Base-by-base conservation (phyloP, 345 rosid species). In the Cochlearia excelsa region DNA sequence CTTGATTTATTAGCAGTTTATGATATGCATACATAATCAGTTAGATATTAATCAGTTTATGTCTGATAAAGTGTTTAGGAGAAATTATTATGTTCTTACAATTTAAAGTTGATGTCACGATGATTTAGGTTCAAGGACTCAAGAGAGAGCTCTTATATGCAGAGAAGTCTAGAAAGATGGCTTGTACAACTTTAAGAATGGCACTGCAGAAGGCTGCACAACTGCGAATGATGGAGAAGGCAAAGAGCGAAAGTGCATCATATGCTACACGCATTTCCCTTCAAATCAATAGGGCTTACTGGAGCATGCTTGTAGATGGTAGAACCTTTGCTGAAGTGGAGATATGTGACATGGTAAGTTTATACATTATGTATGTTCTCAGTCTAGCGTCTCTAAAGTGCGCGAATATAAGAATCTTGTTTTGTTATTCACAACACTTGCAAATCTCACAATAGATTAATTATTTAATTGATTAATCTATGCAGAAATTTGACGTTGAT, bases 301-400 rank as follows among this genome's bases (percentile, higher is more conserved):
- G 99, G 99, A 82, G 81, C 77, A 93, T 93, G 99, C 94, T 93
- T 67, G 72, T 87, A 59, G 99, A 93, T 77, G 95, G 95, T 47
- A 93, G 89, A 87, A 68, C 97, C 61, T 89, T 93, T 82, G 99
- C 99, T 16, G 99, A 93, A 76, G 94, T 96, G 50, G 97, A 93
- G 87, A 93, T 93, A 75, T 89, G 82, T 81, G 97, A 93, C 79
- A 78, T 93, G 97, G 99, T 93, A 69, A 72, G 87, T 72, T 41
- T 43, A 29, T 26, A n/a, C 48, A 35, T 55, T 66, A 31, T 47
- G 42, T 54, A 16, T 46, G 5, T 39, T 46, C 31, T 9, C 23
- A 52, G 35, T 54, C 11, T 43, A 10, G 23, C 23, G 23, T 16
- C 23, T 16, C 23, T 16, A 16, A 16, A 16, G 23, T 16, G 23